Evolutionary conservation across 2,329 filamentous ascomycete species (phyloP).

Genomic region (Aphanoascus verrucosus): DNA sequence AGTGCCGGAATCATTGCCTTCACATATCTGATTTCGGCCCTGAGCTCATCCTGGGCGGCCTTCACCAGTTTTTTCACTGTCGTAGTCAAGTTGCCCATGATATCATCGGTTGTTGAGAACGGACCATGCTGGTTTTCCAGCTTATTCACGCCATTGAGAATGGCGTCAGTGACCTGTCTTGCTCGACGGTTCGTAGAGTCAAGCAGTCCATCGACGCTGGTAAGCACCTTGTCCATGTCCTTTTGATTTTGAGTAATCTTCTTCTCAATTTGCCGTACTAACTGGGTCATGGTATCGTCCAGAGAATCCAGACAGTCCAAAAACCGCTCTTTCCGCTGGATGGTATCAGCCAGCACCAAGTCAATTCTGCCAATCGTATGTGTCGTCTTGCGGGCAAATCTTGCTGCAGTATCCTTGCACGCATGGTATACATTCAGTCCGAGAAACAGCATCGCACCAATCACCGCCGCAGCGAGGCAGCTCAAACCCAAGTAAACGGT

Average conservation of each 20-base stretch:
- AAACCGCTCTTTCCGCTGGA: not conserved
- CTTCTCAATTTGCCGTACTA: not conserved
- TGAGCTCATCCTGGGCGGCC: not conserved
- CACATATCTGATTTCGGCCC: not conserved
- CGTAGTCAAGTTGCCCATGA: not conserved
- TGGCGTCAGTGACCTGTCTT: not conserved
- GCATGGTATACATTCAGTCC: not conserved
- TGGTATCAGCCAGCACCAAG: not conserved
- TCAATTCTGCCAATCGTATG: not conserved
- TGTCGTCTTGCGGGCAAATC: not conserved
- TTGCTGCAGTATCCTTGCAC: not conserved
- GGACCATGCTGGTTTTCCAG: constrained; percentile 1
- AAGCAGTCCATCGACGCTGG: not conserved
- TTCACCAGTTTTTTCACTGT: not conserved
- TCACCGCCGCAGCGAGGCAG: not conserved
- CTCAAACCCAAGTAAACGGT: constrained; percentile 1
- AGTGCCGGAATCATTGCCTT: constrained; percentile 2
- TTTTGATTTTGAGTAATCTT: not conserved
- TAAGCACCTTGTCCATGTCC: not conserved
- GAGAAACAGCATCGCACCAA: constrained; percentile 2
- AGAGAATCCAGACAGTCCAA: not conserved
- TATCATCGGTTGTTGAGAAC: constrained; percentile 1
- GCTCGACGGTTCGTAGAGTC: not conserved
- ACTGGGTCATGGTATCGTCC: not conserved
- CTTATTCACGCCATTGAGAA: not conserved